Percentiles rank a stretch among this genome's conserved stretches.
Evolutionary conservation across 441 rosid species (phyloP).

Genomic region (Macaranga tanarius): DNA sequence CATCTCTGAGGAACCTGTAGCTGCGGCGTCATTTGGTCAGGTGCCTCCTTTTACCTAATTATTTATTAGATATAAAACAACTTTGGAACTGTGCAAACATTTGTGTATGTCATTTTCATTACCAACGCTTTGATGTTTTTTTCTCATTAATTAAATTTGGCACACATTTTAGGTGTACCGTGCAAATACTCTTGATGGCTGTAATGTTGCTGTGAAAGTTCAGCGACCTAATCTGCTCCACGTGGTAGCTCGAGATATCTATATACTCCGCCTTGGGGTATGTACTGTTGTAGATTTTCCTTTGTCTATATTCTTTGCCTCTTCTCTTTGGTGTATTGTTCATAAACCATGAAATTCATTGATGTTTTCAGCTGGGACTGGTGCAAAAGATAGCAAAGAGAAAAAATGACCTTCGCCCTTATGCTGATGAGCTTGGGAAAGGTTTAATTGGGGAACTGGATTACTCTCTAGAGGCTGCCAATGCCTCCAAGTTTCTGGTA

Average conservation of each 20-base stretch:
- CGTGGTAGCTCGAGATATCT: constrained; percentile 82
- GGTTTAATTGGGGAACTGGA: constrained; percentile 95
- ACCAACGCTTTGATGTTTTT: constrained; percentile 13
- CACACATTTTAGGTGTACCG: constrained; percentile 65
- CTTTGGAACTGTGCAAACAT: neutral
- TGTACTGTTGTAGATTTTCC: constrained; percentile 29
- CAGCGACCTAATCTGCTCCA: constrained; percentile 92
- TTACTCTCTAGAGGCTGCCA: constrained; percentile 82
- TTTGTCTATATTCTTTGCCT: constrained; percentile 13
- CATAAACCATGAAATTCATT: constrained; percentile 19
- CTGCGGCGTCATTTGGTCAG: constrained; percentile 99
- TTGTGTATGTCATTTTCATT: neutral
- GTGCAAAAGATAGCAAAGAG: constrained; percentile 88
- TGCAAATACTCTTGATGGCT: constrained; percentile 76
- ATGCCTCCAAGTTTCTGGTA: constrained; percentile 87
- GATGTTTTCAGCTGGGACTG: constrained; percentile 65
- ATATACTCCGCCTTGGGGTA: constrained; percentile 92
- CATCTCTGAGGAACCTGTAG: constrained; percentile 82
- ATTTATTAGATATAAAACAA: constrained; percentile 9
- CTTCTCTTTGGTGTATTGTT: constrained; percentile 15
- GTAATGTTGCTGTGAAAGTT: constrained; percentile 87
- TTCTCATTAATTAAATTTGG: constrained; percentile 18
- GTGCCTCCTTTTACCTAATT: constrained; percentile 36
- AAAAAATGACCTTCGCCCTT: constrained; percentile 82
- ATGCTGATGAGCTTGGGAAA: constrained; percentile 97